phyloP scores from a whole-genome alignment of 805 yeast species.

The Candida bentonensis region DNA sequence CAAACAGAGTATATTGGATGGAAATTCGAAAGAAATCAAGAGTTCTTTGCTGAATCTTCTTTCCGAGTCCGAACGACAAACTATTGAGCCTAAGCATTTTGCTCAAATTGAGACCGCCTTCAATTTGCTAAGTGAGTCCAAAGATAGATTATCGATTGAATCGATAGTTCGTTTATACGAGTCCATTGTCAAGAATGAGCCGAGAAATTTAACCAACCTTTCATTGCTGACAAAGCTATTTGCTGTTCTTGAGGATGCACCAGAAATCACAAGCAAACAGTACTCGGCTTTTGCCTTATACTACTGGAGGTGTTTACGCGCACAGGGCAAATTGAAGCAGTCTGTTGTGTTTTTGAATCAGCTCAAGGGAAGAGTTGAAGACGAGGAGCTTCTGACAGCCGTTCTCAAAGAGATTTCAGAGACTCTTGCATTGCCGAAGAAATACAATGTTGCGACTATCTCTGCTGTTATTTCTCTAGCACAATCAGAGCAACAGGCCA shows the following conservation, averaged over 20 bases:
- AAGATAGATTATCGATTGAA: background rate
- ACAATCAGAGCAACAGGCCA: background rate
- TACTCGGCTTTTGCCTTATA: slow-evolving; percentile 7
- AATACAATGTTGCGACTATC: background rate
- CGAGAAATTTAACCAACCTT: slow-evolving; percentile 6
- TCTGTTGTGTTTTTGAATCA: slow-evolving; percentile 11
- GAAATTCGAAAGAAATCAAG: background rate
- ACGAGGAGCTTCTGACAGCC: background rate
- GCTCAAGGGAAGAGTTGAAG: background rate
- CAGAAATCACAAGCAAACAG: background rate
- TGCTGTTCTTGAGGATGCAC: slow-evolving; percentile 9
- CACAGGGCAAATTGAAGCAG: slow-evolving; percentile 9
- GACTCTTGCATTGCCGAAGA: background rate
- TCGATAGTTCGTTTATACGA: slow-evolving; percentile 7
- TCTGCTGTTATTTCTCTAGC: background rate
- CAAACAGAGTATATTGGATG: background rate
- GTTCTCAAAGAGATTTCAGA: background rate
- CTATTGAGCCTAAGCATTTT: background rate
- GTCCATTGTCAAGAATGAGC: slow-evolving; percentile 4
- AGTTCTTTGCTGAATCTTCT: background rate
- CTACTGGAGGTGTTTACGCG: slow-evolving; percentile 12
- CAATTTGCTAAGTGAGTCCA: background rate
- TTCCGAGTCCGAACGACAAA: background rate
- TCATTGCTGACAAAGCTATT: slow-evolving; percentile 11
- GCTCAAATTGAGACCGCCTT: background rate